phyloP scores from a whole-genome alignment of 164 flowering plant genomes.

The Liriodendron chinense region DNA sequence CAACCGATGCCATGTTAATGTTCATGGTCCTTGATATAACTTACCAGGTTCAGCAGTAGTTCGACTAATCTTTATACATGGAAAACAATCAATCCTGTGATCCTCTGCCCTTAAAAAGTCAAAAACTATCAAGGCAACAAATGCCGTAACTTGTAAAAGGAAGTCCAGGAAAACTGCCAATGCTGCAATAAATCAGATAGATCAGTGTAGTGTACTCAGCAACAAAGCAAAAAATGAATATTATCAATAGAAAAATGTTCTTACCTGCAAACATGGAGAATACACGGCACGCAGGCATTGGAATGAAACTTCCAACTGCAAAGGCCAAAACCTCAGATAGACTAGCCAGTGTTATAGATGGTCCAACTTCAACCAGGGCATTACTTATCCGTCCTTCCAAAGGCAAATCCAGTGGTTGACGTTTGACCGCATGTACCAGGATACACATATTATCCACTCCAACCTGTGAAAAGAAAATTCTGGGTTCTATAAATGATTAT shows the following conservation, averaged over 20 bases:
- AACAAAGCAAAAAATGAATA: background rate
- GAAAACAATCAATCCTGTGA: slow-evolving; percentile 86
- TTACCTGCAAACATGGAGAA: slow-evolving; percentile 99
- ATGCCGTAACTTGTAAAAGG: slow-evolving; percentile 95
- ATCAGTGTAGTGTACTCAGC: background rate
- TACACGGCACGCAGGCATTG: slow-evolving; percentile 98
- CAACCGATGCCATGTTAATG: background rate
- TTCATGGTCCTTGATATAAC: slow-evolving; percentile 28
- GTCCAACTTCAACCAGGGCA: slow-evolving; percentile 97
- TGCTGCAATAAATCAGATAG: slow-evolving; percentile 47
- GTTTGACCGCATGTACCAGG: slow-evolving; percentile 86
- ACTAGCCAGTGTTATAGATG: slow-evolving; percentile 95
- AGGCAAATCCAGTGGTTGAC: slow-evolving; percentile 76
- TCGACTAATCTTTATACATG: slow-evolving; percentile 63
- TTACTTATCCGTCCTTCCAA: slow-evolving; percentile 82
- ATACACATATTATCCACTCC: slow-evolving; percentile 99
- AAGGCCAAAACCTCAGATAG: slow-evolving; percentile 90
- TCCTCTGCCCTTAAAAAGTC: slow-evolving; percentile 84
- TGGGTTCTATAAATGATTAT: background rate
- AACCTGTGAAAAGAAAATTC: slow-evolving; percentile 44
- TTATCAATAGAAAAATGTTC: slow-evolving; percentile 2
- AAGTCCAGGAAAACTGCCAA: slow-evolving; percentile 95
- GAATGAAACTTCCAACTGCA: slow-evolving; percentile 96
- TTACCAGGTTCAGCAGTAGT: slow-evolving; percentile 40
- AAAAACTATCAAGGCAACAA: slow-evolving; percentile 89